Evolutionary conservation across 2,329 filamentous ascomycete genomes (phyloP).

Genomic region (Aureobasidium sp.): DNA sequence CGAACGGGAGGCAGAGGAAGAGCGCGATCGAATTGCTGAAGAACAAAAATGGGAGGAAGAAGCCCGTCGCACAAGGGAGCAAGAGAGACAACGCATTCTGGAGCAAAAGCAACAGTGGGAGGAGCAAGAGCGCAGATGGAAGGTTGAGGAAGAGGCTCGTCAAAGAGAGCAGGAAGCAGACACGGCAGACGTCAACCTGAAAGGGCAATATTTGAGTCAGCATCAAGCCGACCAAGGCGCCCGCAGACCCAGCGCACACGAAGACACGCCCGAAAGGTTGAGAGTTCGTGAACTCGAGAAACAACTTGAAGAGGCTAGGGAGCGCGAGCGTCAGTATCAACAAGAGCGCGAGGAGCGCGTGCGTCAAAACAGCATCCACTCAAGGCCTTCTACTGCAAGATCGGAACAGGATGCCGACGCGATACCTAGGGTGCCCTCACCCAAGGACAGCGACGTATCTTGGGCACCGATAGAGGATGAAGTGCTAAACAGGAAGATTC

Average conservation of each 20-base stretch:
- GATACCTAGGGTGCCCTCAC: conserved; percentile 23
- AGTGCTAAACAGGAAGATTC: conserved; percentile 51
- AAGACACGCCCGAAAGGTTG: conserved; percentile 47
- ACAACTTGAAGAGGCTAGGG: conserved; percentile 58
- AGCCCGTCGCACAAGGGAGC: conserved; percentile 49
- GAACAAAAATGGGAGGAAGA: conserved; percentile 60
- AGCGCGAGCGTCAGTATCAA: conserved; percentile 57
- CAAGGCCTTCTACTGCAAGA: conserved; percentile 15
- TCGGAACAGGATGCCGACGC: conserved; percentile 3
- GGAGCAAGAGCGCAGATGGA: conserved; percentile 68
- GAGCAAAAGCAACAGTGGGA: conserved; percentile 68
- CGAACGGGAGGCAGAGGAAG: conserved; percentile 56
- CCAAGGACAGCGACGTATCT: conserved; percentile 48
- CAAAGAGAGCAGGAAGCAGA: conserved; percentile 62
- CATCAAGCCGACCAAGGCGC: conserved; percentile 62
- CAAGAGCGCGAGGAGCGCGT: conserved; percentile 47
- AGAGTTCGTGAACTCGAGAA: conserved; percentile 74
- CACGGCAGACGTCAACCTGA: conserved; percentile 59
- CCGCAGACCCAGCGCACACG: conserved; percentile 29
- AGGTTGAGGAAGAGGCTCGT: conserved; percentile 63
- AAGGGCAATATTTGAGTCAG: conserved; percentile 77
- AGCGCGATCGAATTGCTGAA: conserved; percentile 52
- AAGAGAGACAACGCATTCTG: conserved; percentile 51
- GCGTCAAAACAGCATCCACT: conserved; percentile 28
- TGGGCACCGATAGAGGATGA: conserved; percentile 60